A percentile compares a stretch with the other conserved stretches of the same genome.
Conservation (phyloP, 1,284 basidiomycete genomes). For the Ganoderma meredithae region DNA sequence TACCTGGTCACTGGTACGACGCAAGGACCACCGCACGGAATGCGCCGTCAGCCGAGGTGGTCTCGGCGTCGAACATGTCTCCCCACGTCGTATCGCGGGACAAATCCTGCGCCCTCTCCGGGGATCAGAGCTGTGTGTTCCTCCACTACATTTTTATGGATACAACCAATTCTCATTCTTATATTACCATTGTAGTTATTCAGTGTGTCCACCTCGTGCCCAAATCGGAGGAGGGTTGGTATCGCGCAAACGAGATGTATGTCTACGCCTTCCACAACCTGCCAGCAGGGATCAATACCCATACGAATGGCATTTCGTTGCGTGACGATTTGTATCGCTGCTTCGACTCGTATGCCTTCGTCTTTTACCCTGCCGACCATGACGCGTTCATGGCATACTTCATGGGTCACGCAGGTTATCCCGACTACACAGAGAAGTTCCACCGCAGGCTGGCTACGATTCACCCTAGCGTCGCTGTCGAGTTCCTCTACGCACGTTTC, state of each 20-base stretch:
- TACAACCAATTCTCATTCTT: background rate
- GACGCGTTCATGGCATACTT: background rate
- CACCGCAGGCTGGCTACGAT: background rate
- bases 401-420: background rate
- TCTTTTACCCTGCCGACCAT: background rate
- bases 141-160: background rate
- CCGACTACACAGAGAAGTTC: background rate
- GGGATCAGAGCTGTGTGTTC: background rate
- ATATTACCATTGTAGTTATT: background rate
- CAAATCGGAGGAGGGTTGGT: background rate
- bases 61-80: background rate
- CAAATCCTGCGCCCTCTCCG: background rate
- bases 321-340: background rate
- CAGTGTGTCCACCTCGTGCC: background rate
- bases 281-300: background rate
- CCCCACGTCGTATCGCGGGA: background rate
- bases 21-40: background rate
- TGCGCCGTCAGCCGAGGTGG: background rate
- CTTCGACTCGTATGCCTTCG: background rate
- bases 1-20: background rate
- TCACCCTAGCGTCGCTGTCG: background rate
- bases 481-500: slow-evolving; percentile 4
- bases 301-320: background rate
- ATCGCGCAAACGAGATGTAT: background rate
- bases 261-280: background rate